Base-by-base conservation (phyloP, 2,329 filamentous ascomycete genomes). In the Penicillium olsonii region DNA sequence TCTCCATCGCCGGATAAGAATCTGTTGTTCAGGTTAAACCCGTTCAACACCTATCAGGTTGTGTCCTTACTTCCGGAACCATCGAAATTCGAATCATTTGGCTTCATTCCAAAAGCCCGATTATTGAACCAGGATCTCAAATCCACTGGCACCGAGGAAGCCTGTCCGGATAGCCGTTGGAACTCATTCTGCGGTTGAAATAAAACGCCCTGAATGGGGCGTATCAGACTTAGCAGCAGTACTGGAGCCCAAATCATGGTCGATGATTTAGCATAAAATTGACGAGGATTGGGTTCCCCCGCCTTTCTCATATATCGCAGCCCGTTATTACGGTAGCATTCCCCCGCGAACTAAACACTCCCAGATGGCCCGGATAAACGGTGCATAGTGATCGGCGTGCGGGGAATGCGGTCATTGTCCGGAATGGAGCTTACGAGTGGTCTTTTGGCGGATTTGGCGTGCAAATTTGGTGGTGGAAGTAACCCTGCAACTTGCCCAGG, bases 71-170 rank as follows among this genome's bases (percentile, higher is more conserved):
- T 31, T 22, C 69, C 69, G 12, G 61, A 59, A 19, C 53, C 46
- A 34, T 68, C 65, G 50, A 73, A 73, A 31, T 66, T 51, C 0
- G 70, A 67, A 41, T 71, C 69, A 35, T 66, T 66, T 8, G 69
- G 64, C 9, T 49, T 59, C 53, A 67, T 59, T 6, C 63, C 70
- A 55, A 72, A 73, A 0, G 61, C 70, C 20, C 67, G 63, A 41
- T 71, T 73, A 52, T 72, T 68, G 53, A 63, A 55, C n/a, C 43
- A 52, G 8, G 45, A 41, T 8, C 42, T 37, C 18, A 54, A n/a
- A 27, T 57, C 44, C n/a, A 59, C 33, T 1, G 57, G 22, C 5
- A 60, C 45, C 7, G 57, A 53, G 6, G 31, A 7, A 44, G 52
- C 55, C 4, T 19, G 14, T 11, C 42, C 42, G 10, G 49, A 55